phyloP scores from a whole-genome alignment of 805 yeast species.

The Cyberlindnera misumaiensis region DNA sequence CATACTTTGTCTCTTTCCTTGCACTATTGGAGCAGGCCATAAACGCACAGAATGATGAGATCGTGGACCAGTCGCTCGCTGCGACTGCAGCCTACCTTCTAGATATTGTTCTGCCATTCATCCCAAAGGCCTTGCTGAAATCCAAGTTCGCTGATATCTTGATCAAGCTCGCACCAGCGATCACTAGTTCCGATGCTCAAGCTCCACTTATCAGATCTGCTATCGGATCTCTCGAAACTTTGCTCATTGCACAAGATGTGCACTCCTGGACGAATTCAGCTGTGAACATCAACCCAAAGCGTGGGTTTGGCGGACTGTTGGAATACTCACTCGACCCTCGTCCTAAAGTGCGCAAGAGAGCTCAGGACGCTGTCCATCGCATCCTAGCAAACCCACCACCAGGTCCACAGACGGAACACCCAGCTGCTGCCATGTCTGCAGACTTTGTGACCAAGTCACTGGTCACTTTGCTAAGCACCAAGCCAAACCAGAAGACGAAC shows the following conservation, averaged over 20 bases:
- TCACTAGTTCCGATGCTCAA: slow-evolving; percentile 60
- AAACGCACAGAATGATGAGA: slow-evolving; percentile 39
- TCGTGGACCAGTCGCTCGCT: slow-evolving; percentile 58
- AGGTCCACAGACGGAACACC: slow-evolving; percentile 72
- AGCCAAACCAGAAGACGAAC: slow-evolving; percentile 29
- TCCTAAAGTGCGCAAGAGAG: slow-evolving; percentile 94
- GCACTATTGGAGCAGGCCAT: slow-evolving; percentile 72
- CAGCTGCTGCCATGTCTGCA: slow-evolving; percentile 65
- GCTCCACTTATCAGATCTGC: slow-evolving; percentile 81
- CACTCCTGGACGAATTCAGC: slow-evolving; percentile 63
- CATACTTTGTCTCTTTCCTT: slow-evolving; percentile 80
- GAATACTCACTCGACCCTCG: slow-evolving; percentile 80
- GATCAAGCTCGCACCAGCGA: slow-evolving; percentile 72
- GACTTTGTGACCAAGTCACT: slow-evolving; percentile 58
- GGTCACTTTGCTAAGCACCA: slow-evolving; percentile 33
- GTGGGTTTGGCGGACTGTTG: slow-evolving; percentile 73
- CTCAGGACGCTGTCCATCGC: slow-evolving; percentile 75
- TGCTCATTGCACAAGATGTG: slow-evolving; percentile 73
- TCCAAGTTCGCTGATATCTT: slow-evolving; percentile 74
- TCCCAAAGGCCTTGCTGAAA: slow-evolving; percentile 62
- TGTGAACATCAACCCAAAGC: slow-evolving; percentile 54
- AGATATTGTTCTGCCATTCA: slow-evolving; percentile 69
- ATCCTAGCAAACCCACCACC: slow-evolving; percentile 63
- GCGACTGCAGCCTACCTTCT: slow-evolving; percentile 73
- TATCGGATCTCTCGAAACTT: slow-evolving; percentile 76